Conservation (phyloP, 345 rosid species). For the Populus davidiana region DNA sequence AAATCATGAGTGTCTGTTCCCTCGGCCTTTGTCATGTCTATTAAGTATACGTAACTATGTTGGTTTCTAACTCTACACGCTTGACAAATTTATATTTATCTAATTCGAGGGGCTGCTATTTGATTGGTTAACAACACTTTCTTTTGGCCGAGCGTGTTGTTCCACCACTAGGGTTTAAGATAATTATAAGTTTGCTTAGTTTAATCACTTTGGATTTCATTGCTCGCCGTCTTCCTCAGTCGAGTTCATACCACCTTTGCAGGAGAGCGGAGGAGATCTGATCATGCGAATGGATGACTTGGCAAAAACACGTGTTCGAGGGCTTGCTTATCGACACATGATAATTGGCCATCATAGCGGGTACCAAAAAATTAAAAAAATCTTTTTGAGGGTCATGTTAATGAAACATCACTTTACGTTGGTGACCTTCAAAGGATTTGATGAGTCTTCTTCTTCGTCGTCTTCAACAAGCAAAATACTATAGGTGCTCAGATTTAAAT, state of each 20-base stretch:
- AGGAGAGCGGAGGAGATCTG: conserved; percentile 2
- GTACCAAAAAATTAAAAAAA: not conserved
- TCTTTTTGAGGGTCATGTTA: not conserved
- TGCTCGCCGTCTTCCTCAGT: conserved; percentile 1
- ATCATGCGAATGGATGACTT: conserved; percentile 21
- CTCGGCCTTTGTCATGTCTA: conserved; percentile 15
- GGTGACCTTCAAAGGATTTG: not conserved
- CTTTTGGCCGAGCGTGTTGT: conserved; percentile 7
- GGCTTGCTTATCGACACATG: not conserved
- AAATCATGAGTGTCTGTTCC: conserved; percentile 25
- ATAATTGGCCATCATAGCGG: not conserved
- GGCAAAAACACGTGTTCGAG: conserved; percentile 21
- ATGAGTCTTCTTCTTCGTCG: not conserved
- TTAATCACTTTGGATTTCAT: not conserved
- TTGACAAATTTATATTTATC: not conserved
- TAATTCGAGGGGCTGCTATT: not conserved
- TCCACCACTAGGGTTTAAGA: conserved; percentile 11
- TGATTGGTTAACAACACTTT: not conserved
- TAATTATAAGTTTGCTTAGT: not conserved
- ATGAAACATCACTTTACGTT: not conserved
- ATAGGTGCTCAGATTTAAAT: not conserved
- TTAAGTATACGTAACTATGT: conserved; percentile 32
- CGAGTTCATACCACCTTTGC: conserved; percentile 20
- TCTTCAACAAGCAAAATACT: not conserved
- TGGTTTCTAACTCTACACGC: conserved; percentile 37